Percentiles rank a stretch among this genome's conserved stretches.
phyloP scores from a whole-genome alignment of 352 stramenopile genomes.

The Peronospora destructor region DNA sequence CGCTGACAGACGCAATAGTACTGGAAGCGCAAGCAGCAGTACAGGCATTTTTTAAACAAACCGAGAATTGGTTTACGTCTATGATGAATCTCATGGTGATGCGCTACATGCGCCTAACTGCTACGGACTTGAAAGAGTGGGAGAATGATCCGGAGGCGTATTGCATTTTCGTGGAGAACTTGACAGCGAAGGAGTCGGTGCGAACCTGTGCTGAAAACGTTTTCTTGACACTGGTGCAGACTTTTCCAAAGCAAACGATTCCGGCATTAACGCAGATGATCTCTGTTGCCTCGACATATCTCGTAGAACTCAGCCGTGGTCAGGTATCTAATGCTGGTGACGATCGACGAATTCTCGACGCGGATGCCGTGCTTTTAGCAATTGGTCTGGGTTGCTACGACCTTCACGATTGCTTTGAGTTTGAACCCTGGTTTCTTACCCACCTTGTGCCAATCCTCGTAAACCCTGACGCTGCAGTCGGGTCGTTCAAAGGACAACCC shows the following conservation, averaged over 20 bases:
- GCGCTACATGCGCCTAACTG: constrained; percentile 61
- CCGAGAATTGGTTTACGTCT: constrained; percentile 37
- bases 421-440: constrained; percentile 77
- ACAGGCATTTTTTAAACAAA: constrained; percentile 44
- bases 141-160: constrained; percentile 59
- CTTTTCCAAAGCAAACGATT: constrained; percentile 57
- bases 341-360: constrained; percentile 43
- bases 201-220: constrained; percentile 75
- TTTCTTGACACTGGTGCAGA: constrained; percentile 77
- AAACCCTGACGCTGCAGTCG: constrained; percentile 19
- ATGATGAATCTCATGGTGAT: constrained; percentile 69
- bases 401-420: constrained; percentile 82
- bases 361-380: constrained; percentile 74
- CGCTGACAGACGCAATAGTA: constrained; percentile 72
- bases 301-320: constrained; percentile 33
- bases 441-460: constrained; percentile 70
- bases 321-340: constrained; percentile 8
- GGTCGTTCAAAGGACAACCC: constrained; percentile 43
- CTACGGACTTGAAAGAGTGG: constrained; percentile 65
- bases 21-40: constrained; percentile 57
- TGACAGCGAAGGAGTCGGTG: constrained; percentile 76
- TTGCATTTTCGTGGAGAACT: constrained; percentile 55
- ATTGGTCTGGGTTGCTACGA: constrained; percentile 81
- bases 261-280: constrained; percentile 69
- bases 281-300: constrained; percentile 36